Conservation (phyloP, 1,139 yeast genomes). For the Suhomyces terraborum region DNA sequence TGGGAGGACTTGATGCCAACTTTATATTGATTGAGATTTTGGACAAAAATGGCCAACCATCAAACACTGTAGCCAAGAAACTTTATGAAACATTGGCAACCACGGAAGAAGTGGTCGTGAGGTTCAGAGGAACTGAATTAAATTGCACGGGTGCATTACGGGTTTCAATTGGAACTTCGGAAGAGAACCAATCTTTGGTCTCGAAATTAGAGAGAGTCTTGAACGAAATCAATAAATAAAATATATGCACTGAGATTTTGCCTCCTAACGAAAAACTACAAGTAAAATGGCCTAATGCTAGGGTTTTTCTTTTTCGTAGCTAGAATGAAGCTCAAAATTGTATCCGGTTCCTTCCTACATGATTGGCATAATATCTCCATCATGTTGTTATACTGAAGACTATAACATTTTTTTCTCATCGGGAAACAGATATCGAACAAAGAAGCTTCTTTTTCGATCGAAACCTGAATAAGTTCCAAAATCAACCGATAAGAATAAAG, state of each 20-base stretch:
- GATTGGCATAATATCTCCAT: too few relatives aligned
- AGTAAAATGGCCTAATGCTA: not conserved
- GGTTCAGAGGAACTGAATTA: conserved; percentile 87
- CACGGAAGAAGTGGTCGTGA: conserved; percentile 73
- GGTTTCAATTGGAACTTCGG: conserved; percentile 80
- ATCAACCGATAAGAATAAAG: too few relatives aligned
- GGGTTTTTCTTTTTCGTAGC: too few relatives aligned
- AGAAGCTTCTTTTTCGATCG: too few relatives aligned
- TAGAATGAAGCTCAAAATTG: too few relatives aligned
- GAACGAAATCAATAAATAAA: conserved; percentile 16
- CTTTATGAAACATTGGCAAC: conserved; percentile 73
- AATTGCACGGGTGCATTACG: conserved; percentile 89
- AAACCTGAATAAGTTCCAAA: too few relatives aligned
- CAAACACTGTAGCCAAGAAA: conserved; percentile 65
- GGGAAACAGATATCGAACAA: too few relatives aligned
- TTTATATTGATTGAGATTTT: conserved; percentile 75
- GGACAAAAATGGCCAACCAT: conserved; percentile 61
- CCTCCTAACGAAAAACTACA: not conserved
- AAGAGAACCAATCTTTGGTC: conserved; percentile 65
- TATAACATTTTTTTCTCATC: too few relatives aligned
- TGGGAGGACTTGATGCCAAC: conserved; percentile 90
- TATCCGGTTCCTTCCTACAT: too few relatives aligned
- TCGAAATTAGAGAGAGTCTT: conserved; percentile 43
- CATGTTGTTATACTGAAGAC: too few relatives aligned
- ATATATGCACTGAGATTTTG: not conserved